Evolutionary conservation across 1,139 yeast genomes (phyloP), one percentile per base, ranked within the genome.

Genomic region (Suhomyces bokatorum): DNA sequence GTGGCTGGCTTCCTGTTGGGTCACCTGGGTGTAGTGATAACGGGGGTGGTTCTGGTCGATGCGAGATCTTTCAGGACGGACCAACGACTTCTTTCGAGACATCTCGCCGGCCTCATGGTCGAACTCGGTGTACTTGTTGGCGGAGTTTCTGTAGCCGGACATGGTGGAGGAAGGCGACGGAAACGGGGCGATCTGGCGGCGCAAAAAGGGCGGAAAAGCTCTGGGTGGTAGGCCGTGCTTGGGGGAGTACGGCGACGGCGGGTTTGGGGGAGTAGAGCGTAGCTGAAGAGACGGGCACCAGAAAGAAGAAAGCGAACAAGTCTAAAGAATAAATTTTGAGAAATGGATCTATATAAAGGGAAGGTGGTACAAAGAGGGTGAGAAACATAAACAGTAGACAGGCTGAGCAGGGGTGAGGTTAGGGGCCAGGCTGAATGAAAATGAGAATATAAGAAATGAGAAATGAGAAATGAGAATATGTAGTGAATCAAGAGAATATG

Each of bases 21-120:
- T 85, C 22, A 85, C 85, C 55, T 86, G 91, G n/a, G 89, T 78
- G 63, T 88, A 88, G 62, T 87, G 91, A 63, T 75, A 86, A 46
- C 85, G 81, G 2, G 93, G 95, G 59, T 87, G 87, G 48, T 76
- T 77, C 12, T 80, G 82, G 52, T 80, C 77, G 51, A 86, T 69
- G 45, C 90, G 71, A 40, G 85, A 81, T 52, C 96, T 75, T 62
- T 89, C 96, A 2, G 95, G 96, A 51, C 87, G 76, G 34, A 88
- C 86, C 51, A 89, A 71, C 1, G 96, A 86, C 57, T 77, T 75
- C 59, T 83, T 85, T 44, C 93, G 64, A 34, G 67, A 60, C 35
- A 78, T 42, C 32, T 75, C 75, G 22, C 78, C 79, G 2, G 78
- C 48, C 53, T 78, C 83, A 1, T 75, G 74, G 57, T 78, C 81